phyloP scores from a whole-genome alignment of 1,284 basidiomycete species.

The Heliocybe sulcata region DNA sequence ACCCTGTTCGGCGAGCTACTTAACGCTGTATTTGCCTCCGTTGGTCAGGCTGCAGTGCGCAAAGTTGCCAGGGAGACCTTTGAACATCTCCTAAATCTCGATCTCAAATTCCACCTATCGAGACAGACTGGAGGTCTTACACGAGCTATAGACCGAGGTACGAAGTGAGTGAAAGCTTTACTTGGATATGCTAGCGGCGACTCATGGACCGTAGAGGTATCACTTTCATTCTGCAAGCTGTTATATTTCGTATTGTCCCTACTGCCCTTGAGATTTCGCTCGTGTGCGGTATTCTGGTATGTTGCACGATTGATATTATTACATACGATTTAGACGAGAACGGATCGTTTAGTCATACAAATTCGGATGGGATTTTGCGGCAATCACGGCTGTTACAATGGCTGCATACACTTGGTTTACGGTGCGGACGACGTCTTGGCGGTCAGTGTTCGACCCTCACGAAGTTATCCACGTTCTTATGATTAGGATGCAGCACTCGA shows the following conservation, averaged over 20 bases:
- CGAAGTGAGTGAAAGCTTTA: too few relatives aligned
- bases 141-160: conserved; percentile 93
- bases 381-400: conserved; percentile 83
- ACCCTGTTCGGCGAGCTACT: conserved; percentile 88
- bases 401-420: conserved; percentile 97
- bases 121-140: conserved; percentile 95
- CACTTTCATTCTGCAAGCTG: conserved; percentile 89
- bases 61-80: conserved; percentile 93
- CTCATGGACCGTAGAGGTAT: conserved; percentile 66
- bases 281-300: conserved; percentile 93
- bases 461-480: not conserved
- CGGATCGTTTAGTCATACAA: conserved; percentile 70
- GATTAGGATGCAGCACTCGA: conserved; percentile 55
- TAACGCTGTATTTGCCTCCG: conserved; percentile 95
- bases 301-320: conserved; percentile 16
- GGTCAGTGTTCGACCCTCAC: conserved; percentile 36
- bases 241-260: conserved; percentile 93
- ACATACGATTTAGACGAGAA: not conserved
- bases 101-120: conserved; percentile 89
- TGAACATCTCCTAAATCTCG: conserved; percentile 85
- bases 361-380: conserved; percentile 96
- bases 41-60: conserved; percentile 91
- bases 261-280: conserved; percentile 95
- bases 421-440: conserved; percentile 91
- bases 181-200: too few relatives aligned